Percentiles rank a stretch among this genome's conserved stretches.
These are phyloP conservation scores for Steccherinum ochraceum DNA, from an alignment of 768 basidiomycete genomes.

Conservation along the genomic window DNA sequence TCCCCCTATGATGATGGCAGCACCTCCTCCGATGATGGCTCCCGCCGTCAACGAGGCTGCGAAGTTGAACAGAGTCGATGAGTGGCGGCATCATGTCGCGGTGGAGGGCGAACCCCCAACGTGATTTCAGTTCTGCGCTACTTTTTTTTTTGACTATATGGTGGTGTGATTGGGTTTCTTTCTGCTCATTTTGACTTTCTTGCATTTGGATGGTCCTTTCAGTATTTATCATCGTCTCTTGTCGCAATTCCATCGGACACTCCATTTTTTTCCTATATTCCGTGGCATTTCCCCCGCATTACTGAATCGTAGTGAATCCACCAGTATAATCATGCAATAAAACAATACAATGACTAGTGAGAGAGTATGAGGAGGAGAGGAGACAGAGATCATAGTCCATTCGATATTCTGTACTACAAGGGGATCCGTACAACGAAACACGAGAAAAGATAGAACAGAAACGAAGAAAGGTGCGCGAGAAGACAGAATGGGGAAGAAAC, in stretches of 20 bases:
- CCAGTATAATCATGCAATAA: conserved; percentile 9
- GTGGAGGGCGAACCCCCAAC: conserved; percentile 48
- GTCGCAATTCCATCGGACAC: neutral
- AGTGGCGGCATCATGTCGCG: conserved; percentile 75
- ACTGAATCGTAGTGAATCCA: neutral
- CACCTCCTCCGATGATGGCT: conserved; percentile 45
- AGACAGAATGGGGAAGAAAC: too few species aligned
- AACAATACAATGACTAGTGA: conserved; percentile 14
- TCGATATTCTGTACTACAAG: neutral
- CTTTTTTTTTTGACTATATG: neutral
- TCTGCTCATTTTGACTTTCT: conserved; percentile 3
- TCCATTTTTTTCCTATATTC: neutral
- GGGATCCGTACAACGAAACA: neutral
- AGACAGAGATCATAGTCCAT: neutral
- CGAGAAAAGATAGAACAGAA: neutral
- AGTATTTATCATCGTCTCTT: neutral
- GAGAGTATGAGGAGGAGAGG: neutral
- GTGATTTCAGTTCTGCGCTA: conserved; percentile 8
- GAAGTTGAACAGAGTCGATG: conserved; percentile 70
- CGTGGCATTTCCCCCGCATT: conserved; percentile 1
- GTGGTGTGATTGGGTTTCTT: conserved; percentile 1
- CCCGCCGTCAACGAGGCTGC: conserved; percentile 57
- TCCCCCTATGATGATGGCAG: conserved; percentile 31
- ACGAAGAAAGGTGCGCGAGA: neutral
- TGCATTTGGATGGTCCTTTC: conserved; percentile 11